Conservation (phyloP, 345 rosid genomes). For the Acer negundo region DNA sequence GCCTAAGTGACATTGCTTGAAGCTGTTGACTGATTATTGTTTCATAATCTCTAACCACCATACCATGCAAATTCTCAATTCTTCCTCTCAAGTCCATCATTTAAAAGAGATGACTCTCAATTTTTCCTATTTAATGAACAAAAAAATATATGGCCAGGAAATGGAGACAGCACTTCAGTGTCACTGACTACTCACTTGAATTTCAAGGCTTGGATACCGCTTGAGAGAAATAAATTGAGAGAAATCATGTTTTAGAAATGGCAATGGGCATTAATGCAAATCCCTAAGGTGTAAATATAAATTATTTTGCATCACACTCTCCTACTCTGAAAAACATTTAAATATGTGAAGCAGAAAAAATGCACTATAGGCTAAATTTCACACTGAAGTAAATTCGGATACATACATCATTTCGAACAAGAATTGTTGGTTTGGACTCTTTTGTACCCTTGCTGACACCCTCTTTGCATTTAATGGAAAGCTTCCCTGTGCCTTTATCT, state of each 20-base stretch:
- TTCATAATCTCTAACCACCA: not conserved
- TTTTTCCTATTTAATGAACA: not conserved
- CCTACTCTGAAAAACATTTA: not conserved
- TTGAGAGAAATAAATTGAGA: not conserved
- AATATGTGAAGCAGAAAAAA: not conserved
- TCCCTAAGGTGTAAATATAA: not conserved
- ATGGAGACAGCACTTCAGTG: not conserved
- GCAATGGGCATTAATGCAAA: not conserved
- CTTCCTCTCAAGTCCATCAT: not conserved
- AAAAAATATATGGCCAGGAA: not conserved
- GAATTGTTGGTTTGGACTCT: constrained; percentile 84
- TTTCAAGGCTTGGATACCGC: not conserved
- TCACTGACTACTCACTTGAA: no score
- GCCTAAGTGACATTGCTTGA: not conserved
- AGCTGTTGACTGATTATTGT: not conserved
- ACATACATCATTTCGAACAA: constrained; percentile 86
- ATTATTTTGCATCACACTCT: not conserved
- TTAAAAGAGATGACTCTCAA: not conserved
- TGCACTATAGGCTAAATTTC: not conserved
- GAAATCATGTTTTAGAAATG: not conserved
- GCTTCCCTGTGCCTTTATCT: constrained; percentile 94
- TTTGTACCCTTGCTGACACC: constrained; percentile 80
- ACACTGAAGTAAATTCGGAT: constrained; percentile 5
- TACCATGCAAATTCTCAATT: not conserved
- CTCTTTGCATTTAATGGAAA: constrained; percentile 83